A percentile compares a stretch with the other conserved stretches of the same genome.
Evolutionary conservation across 129 eudicot genomes (phyloP).

Genomic region (Flaveria robusta): DNA sequence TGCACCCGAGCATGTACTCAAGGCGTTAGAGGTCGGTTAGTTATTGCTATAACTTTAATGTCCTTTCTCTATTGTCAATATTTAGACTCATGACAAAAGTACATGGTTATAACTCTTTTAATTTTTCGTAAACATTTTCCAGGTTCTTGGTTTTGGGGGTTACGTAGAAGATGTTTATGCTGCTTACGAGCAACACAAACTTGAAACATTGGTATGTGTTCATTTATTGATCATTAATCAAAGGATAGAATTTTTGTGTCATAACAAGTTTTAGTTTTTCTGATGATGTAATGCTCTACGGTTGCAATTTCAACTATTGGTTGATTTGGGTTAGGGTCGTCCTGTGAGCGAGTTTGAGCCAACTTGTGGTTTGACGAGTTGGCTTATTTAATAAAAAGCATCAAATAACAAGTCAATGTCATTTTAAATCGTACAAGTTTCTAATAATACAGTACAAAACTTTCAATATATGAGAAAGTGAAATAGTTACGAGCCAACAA

Average conservation of each 20-base stretch:
- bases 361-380: too few species aligned
- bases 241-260: not conserved
- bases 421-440: too few species aligned
- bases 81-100: not conserved
- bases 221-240: not conserved
- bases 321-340: not conserved
- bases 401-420: too few species aligned
- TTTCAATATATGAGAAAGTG: too few species aligned
- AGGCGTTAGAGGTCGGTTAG: slow-evolving; percentile 74
- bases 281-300: not conserved
- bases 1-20: slow-evolving; percentile 93
- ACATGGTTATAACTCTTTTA: not conserved
- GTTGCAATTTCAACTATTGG: not conserved
- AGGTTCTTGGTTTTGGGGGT: slow-evolving; percentile 93
- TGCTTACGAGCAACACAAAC: slow-evolving; percentile 93
- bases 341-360: not conserved
- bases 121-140: slow-evolving; percentile 14
- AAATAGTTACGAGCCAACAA: too few species aligned
- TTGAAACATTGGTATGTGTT: slow-evolving; percentile 64
- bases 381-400: too few species aligned
- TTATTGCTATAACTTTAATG: not conserved
- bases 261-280: not conserved
- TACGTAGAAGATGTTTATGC: slow-evolving; percentile 87
- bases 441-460: too few species aligned
- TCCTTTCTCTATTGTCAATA: not conserved